Evolutionary conservation across 768 basidiomycete genomes (phyloP).

Genomic region (Tulasnella sp.): DNA sequence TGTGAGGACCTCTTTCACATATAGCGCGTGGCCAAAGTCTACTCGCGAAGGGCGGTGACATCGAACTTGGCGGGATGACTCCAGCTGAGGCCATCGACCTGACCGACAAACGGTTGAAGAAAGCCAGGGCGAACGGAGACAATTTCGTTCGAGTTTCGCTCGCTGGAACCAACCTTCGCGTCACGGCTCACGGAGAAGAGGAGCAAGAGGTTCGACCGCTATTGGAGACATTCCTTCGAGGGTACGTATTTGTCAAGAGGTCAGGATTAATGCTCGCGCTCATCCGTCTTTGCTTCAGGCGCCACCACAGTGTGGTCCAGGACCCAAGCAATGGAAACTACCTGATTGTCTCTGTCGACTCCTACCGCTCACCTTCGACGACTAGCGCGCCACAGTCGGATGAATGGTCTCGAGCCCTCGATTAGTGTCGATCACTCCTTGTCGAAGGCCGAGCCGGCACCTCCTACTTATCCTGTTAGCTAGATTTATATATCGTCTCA

Average conservation of each 20-base stretch:
- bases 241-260: background rate
- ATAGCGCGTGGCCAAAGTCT: constrained; percentile 15
- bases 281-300: background rate
- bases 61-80: constrained; percentile 27
- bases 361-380: constrained; percentile 15
- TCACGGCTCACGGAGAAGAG: background rate
- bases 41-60: constrained; percentile 15
- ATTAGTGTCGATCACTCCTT: background rate
- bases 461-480: background rate
- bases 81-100: constrained; percentile 21
- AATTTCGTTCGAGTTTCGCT: constrained; percentile 21
- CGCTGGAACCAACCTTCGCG: constrained; percentile 13
- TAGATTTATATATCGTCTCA: constrained; percentile 5
- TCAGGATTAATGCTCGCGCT: background rate
- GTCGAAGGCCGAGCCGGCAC: background rate
- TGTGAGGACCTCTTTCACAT: background rate
- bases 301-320: constrained; percentile 27
- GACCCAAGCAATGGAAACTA: constrained; percentile 20
- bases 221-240: constrained; percentile 23
- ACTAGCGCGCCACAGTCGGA: constrained; percentile 22
- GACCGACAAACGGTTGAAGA: constrained; percentile 17
- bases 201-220: constrained; percentile 23
- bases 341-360: constrained; percentile 19
- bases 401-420: constrained; percentile 27
- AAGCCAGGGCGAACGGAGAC: constrained; percentile 11